phyloP scores from a whole-genome alignment of 2,329 filamentous ascomycete genomes.

The Keithomyces neogunnii region DNA sequence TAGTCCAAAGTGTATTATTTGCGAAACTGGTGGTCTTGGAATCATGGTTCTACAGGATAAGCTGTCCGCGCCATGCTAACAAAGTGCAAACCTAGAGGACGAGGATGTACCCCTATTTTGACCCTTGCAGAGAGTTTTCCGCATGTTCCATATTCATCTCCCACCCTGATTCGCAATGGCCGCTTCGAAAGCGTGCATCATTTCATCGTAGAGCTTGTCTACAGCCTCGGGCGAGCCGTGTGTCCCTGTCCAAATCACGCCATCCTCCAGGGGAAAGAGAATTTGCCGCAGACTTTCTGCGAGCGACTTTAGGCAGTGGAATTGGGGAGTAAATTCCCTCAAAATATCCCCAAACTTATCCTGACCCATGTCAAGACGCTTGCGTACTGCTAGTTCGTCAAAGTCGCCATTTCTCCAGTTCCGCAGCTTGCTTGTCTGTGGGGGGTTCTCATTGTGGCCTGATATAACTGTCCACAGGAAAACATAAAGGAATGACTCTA shows the following conservation, averaged over 20 bases:
- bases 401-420: conserved; percentile 9
- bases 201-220: conserved; percentile 12
- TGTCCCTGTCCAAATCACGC: conserved; percentile 10
- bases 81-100: no score
- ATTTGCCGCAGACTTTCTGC: conserved; percentile 11
- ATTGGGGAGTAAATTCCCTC: conserved; percentile 11
- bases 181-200: conserved; percentile 10
- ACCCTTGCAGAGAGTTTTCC: no score
- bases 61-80: no score
- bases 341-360: conserved; percentile 10
- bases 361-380: conserved; percentile 6
- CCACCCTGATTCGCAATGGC: conserved; percentile 2
- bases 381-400: conserved; percentile 7
- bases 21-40: no score
- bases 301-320: conserved; percentile 10
- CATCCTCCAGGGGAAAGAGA: conserved; percentile 11
- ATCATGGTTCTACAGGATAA: no score
- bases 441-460: conserved; percentile 3
- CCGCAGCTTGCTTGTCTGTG: conserved; percentile 9
- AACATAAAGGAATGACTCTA: conserved; percentile 20
- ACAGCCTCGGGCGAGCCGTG: conserved; percentile 9
- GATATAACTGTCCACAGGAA: conserved; percentile 9
- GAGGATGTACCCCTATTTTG: no score
- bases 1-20: no score
- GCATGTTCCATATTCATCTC: no score